Evolutionary conservation across 345 rosid genomes (phyloP), one percentile per base, ranked within the genome.

Genomic region (Reutealis trisperma): DNA sequence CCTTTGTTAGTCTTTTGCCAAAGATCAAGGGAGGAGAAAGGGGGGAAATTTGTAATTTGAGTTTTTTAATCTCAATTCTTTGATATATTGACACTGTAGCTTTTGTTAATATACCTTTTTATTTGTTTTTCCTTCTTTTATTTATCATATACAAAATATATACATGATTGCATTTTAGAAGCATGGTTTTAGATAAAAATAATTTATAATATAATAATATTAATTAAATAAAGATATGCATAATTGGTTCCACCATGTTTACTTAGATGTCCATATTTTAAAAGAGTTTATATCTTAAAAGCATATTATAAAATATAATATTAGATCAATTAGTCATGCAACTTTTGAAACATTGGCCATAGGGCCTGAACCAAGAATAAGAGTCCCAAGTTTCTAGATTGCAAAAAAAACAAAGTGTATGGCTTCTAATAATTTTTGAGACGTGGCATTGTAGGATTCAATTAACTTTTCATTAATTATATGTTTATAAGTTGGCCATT

Each of bases 241-340:
- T 88, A 84, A 90, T 91, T 91, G 95, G 93, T 82, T 88, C 90
- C 92, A 88, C 93, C 88, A 85, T 82, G 75, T 79, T 79, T 75
- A 32, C 52, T 72, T 68, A 41, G 58, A 77, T 75, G 77, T 79
- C 75, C 57, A 74, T 83, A 83, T 70, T 75, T 83, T 71, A 37
- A 80, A 80, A 54, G 72, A 52, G 74, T 80, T 73, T 65, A 69
- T 76, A 77, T 78, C 71, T 77, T 62, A 70, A 66, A 75, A 83
- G 75, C 74, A 70, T 82, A 80, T 83, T 70, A 67, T 77, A 79
- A 4, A 51, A 70, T 76, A 86, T 42, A 74, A 75, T 63, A 69
- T 25, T 18, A 77, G 27, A 65, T n/a, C n/a, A n/a, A n/a, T 68
- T 65, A 64, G 80, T 78, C 72, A 82, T 78, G 75, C 77, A 72